A percentile compares a stretch with the other conserved stretches of the same genome.
Conservation (phyloP, 768 basidiomycete genomes). For the Neoboletus magnificus region DNA sequence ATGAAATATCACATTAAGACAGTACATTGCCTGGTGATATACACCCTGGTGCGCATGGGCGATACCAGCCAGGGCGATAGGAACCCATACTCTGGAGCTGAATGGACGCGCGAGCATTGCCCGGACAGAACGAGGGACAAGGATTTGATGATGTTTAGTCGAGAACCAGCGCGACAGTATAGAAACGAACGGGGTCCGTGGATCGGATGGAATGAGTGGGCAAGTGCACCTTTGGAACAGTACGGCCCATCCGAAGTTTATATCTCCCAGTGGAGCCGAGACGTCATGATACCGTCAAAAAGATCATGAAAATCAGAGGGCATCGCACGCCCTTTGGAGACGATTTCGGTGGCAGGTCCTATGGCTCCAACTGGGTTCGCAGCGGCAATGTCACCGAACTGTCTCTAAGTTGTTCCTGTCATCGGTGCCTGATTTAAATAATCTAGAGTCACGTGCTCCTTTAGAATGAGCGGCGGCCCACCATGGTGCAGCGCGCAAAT, state of each 20-base stretch:
- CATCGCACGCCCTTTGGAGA: background rate
- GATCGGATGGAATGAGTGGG: background rate
- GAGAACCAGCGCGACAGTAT: conserved; percentile 8
- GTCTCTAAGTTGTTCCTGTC: too few species aligned
- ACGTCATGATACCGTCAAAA: background rate
- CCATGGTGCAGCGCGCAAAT: too few species aligned
- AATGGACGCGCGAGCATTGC: background rate
- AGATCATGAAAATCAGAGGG: background rate
- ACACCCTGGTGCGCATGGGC: background rate
- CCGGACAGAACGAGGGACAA: background rate
- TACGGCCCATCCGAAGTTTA: background rate
- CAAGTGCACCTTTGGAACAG: background rate
- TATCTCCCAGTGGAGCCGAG: background rate
- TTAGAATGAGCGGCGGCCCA: too few species aligned
- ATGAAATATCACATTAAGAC: conserved; percentile 2
- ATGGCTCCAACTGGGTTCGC: too few species aligned
- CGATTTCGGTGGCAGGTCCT: background rate
- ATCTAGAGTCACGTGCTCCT: too few species aligned
- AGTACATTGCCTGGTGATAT: background rate
- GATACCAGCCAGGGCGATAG: conserved; percentile 11
- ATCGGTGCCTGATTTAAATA: too few species aligned
- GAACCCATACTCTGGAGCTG: background rate
- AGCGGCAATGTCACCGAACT: too few species aligned
- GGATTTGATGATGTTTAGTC: background rate
- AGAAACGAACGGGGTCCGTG: background rate